These are phyloP conservation scores for Lentithecium fluviatile DNA, from an alignment of 495 filamentous ascomycete genomes.

Conservation along the genomic window DNA sequence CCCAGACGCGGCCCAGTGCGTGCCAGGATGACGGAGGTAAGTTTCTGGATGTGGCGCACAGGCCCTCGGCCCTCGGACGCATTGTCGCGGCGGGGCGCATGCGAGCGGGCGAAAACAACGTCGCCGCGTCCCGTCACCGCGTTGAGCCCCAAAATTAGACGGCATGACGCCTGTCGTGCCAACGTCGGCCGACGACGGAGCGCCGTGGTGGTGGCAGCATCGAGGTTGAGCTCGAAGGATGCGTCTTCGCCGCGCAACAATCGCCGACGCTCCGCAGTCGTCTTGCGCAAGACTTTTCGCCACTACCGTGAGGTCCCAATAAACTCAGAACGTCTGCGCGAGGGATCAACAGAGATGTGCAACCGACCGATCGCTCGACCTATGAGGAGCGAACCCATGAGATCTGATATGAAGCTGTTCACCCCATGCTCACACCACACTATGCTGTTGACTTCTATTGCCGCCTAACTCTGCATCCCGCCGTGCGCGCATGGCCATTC, in stretches of 20 bases:
- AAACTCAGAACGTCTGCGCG: background rate
- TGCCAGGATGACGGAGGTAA: conserved; percentile 26
- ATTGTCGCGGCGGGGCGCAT: background rate
- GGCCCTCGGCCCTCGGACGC: conserved; percentile 6
- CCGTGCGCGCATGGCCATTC: background rate
- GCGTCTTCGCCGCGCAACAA: background rate
- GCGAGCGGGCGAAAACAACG: background rate
- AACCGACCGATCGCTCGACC: background rate
- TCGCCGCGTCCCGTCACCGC: background rate
- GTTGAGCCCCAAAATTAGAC: conserved; percentile 2
- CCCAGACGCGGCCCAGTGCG: background rate
- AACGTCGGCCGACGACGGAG: no score
- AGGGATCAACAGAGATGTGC: conserved; percentile 10
- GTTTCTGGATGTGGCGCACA: conserved; percentile 20
- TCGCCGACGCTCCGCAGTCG: conserved; percentile 1
- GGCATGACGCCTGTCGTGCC: no score
- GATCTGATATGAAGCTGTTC: no score
- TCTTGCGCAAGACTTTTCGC: conserved; percentile 11
- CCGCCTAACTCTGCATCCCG: background rate
- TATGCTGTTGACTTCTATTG: no score
- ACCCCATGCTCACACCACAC: no score
- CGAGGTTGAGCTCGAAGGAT: no score
- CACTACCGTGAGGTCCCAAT: conserved; percentile 18
- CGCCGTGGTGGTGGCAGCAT: no score
- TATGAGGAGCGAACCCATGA: background rate